Evolutionary conservation across 768 basidiomycete genomes (phyloP).

Genomic region (Boletus patriciae): DNA sequence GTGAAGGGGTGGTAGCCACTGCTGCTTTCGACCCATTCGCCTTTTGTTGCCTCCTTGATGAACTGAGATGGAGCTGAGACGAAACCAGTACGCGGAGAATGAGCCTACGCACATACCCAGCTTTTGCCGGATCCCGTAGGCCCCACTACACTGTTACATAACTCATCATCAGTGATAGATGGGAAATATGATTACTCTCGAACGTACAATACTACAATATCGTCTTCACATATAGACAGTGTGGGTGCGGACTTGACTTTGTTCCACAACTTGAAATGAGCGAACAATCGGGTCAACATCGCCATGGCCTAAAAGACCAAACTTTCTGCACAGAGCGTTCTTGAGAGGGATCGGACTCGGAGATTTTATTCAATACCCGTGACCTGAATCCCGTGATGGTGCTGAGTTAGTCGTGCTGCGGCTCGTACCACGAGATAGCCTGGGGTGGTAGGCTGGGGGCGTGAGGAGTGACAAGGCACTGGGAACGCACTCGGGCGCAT

Average conservation of each 20-base stretch:
- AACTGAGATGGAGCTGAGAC: constrained; percentile 10
- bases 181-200: background rate
- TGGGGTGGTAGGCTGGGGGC: too few relatives aligned
- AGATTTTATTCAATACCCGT: background rate
- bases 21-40: background rate
- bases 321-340: background rate
- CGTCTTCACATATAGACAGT: constrained; percentile 8
- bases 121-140: constrained; percentile 23
- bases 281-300: background rate
- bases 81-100: background rate
- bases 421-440: too few relatives aligned
- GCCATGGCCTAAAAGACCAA: background rate
- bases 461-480: too few relatives aligned
- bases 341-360: background rate
- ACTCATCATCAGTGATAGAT: background rate
- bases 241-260: constrained; percentile 11
- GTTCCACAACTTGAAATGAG: constrained; percentile 2
- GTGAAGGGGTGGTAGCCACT: constrained; percentile 6
- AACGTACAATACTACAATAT: constrained; percentile 24
- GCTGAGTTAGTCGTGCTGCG: too few relatives aligned
- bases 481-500: too few relatives aligned
- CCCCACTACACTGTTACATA: constrained; percentile 12
- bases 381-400: too few relatives aligned
- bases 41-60: constrained; percentile 9
- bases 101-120: constrained; percentile 12